Base-by-base conservation (phyloP, 2,329 filamentous ascomycete species). In the Zalaria sp. region DNA sequence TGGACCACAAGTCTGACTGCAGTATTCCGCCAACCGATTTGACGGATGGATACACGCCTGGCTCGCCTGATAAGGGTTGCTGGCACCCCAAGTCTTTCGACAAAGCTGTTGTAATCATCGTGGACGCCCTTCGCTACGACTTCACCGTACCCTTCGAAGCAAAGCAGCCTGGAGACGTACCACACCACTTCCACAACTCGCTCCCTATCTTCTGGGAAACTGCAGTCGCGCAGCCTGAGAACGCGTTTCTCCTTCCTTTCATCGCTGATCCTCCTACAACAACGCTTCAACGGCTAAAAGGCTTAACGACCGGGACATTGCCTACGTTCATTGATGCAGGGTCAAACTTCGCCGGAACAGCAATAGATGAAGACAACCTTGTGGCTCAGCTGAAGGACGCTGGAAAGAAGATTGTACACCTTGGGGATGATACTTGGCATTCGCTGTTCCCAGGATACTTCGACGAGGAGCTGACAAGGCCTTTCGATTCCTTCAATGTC, bases 401-500 rank as follows among this genome's bases (percentile, higher is more conserved):
- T 10, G 77, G 77, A 31, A 82, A 86, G 68, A 83, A 74, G 48
- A 76, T 98, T 50, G 91, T 88, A 4, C 93, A 98, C 55, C 67
- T 98, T 32, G 91, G 91, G n/a, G 91, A 98, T 59, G 89, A 98
- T 62, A 98, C 91, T 4, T 98, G 91, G 91, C 83, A 87, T 50
- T 74, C 85, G 35, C 68, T 98, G 10, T 98, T 96, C 57, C 91
- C 91, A 0, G 84, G 73, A n/a, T 87, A 93, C 60, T 98, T 98
- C 54, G 81, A 94, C 58, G 67, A 79, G 5, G 83, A 89, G 43
- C 76, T 95, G 43, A 94, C 88, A 51, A 77, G 72, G 51, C 77
- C 91, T 0, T 98, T 94, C 60, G 89, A 96, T 59, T 96, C 89
- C 47, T 93, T 98, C 66, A 95, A 96, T 56, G 91, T 96, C 5